Base-by-base conservation (phyloP, 148 eudicot genomes). In the Rhododendron ferrugineum region DNA sequence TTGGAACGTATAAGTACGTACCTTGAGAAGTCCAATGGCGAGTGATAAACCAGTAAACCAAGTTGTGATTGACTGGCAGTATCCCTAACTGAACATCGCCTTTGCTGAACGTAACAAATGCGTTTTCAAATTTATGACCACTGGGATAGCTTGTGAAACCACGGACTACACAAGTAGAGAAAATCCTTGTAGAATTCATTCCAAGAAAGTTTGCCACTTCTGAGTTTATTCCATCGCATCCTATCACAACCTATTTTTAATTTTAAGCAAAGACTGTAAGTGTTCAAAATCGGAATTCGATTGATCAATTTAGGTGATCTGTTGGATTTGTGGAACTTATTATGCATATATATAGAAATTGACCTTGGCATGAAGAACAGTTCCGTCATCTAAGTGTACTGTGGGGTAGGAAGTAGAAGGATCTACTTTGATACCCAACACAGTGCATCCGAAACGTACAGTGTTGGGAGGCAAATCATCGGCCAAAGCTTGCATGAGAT, bases 151-250 rank as follows among this genome's bases (percentile, higher is more conserved):
- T 58, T 1, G 83, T 66, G 40, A 78, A 11, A 4, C 83, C 82
- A 11, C 83, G 76, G 16, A 66, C 28, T 30, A 11, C 60, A 62
- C 64, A 79, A 15, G 86, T 78, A 78, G 75, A 40, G 82, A 78
- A 79, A 85, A 58, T 23, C 76, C 86, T 79, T 78, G 73, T 60
- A 16, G 86, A 42, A 23, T 79, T 78, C 78, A 85, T 62, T 6
- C 83, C 86, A 28, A 85, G 86, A 30, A 26, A 78, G 1, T 78
- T 34, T 20, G 78, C 82, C 1, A 60, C 75, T 32, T 34, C 20
- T 26, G 86, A 85, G 77, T 85, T 79, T 23, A 78, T 40, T 54
- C 86, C 86, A 18, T 79, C 86, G 36, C 83, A 85, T 78, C 82
- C 86, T 6, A 78, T 78, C 47, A 79, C 76, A 56, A 60, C 47